Evolutionary conservation across 148 eudicot genomes (phyloP).

Genomic region (Rhododendron vialii): DNA sequence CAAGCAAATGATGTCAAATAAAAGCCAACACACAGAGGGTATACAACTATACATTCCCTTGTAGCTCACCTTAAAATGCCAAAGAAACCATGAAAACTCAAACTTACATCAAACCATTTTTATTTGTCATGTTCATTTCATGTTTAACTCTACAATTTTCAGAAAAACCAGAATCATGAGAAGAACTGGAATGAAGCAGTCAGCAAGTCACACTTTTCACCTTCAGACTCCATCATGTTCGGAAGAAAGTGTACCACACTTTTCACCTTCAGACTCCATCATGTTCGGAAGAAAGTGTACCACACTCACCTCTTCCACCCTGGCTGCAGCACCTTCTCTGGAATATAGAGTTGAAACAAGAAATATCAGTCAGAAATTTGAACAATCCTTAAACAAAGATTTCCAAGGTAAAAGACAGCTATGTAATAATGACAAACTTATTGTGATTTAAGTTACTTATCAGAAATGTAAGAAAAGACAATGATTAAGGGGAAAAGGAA

Average conservation of each 20-base stretch:
- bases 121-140: slow-evolving; percentile 2
- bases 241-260: slow-evolving; percentile 9
- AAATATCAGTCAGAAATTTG: not conserved
- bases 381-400: not conserved
- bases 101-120: slow-evolving; percentile 13
- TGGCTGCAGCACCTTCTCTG: slow-evolving; percentile 50
- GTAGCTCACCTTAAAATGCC: not conserved
- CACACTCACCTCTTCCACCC: slow-evolving; percentile 59
- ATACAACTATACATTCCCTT: slow-evolving; percentile 30
- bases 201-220: slow-evolving; percentile 6
- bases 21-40: slow-evolving; percentile 18
- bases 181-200: slow-evolving; percentile 1
- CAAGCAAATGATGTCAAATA: slow-evolving; percentile 11
- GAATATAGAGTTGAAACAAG: slow-evolving; percentile 4
- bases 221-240: slow-evolving; percentile 5
- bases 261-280: slow-evolving; percentile 10
- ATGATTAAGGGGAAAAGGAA: not conserved
- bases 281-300: not conserved
- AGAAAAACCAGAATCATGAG: not conserved
- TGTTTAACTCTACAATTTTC: slow-evolving; percentile 4
- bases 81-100: slow-evolving; percentile 1
- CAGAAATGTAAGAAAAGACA: not conserved
- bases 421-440: not conserved
- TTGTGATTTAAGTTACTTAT: not conserved
- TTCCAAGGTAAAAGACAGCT: not conserved